phyloP scores from a whole-genome alignment of 345 rosid species.

The Sisymbrium irio region DNA sequence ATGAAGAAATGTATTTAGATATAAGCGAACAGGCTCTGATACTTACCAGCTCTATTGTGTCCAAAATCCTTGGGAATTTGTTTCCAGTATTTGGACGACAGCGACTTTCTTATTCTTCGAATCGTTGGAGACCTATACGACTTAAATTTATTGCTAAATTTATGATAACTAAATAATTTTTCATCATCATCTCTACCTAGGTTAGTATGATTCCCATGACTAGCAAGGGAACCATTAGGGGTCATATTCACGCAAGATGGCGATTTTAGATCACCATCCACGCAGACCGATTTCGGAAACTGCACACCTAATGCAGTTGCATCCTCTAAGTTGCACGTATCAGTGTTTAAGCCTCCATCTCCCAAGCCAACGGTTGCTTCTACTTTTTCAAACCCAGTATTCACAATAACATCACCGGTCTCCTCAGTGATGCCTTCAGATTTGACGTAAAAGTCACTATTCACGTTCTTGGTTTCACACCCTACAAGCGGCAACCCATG shows the following conservation, averaged over 20 bases:
- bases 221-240: conserved; percentile 48
- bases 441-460: conserved; percentile 21
- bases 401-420: conserved; percentile 36
- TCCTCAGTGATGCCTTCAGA: conserved; percentile 38
- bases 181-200: conserved; percentile 81
- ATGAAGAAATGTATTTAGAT: background rate
- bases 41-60: conserved; percentile 60
- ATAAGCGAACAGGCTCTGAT: background rate
- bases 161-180: conserved; percentile 60
- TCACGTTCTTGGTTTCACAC: conserved; percentile 22
- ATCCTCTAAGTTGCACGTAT: conserved; percentile 39
- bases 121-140: conserved; percentile 62
- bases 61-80: conserved; percentile 66
- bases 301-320: conserved; percentile 35
- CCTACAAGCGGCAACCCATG: conserved; percentile 34
- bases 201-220: conserved; percentile 52
- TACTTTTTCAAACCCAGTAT: conserved; percentile 37
- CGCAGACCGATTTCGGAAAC: conserved; percentile 37
- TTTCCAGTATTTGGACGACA: conserved; percentile 80
- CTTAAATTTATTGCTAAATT: conserved; percentile 51
- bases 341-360: conserved; percentile 38
- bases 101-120: conserved; percentile 67
- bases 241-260: conserved; percentile 33
- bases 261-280: conserved; percentile 42
- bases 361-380: conserved; percentile 31